Base-by-base conservation (phyloP, 768 basidiomycete species). In the Megacollybia marginata region DNA sequence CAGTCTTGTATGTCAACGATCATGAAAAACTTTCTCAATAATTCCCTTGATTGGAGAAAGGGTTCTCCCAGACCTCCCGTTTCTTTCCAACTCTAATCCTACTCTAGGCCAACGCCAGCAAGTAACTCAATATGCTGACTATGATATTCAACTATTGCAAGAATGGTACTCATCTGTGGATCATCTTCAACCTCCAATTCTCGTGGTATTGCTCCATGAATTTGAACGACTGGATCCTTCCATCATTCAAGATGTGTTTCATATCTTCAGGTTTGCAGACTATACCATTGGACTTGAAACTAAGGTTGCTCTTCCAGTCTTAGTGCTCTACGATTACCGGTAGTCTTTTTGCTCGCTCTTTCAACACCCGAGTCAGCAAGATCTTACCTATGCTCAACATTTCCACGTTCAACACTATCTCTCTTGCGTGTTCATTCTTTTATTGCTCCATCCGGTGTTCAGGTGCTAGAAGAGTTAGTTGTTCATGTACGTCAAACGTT, bases 151-250 rank as follows among this genome's bases (percentile, higher is more conserved):
- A 46, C 61, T 78, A 19, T 72, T 91, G 9, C 64, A 69, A 44
- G 72, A 73, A 11, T 88, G 85, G 85, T 82, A 83, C 54, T 60
- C 68, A 8, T 44, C n/a, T 10, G n/a, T 23, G 15, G 16, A 44
- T 20, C 23, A n/a, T 44, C 23, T 44, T 18, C 13, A n/a, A 16
- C 62, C 58, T 10, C 74, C 59, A 9, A 65, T 71, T 34, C 71
- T 90, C 3, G 70, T 82, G 19, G 68, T 85, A 9, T 57, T 89
- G 11, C 57, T 90, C 18, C 85, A 88, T 49, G 82, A 86, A 49
- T 88, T 91, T 54, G 88, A 90, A 57, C 78, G 82, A 58, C 78
- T 86, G 45, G 85, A 87, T 49, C 65, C 77, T 0, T 48, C 54
- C 2, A 72, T 89, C 2, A 62, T 90, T 44, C 79, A 83, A 57